Conservation (phyloP, 495 filamentous ascomycete genomes). For the Lophium mytilinum region DNA sequence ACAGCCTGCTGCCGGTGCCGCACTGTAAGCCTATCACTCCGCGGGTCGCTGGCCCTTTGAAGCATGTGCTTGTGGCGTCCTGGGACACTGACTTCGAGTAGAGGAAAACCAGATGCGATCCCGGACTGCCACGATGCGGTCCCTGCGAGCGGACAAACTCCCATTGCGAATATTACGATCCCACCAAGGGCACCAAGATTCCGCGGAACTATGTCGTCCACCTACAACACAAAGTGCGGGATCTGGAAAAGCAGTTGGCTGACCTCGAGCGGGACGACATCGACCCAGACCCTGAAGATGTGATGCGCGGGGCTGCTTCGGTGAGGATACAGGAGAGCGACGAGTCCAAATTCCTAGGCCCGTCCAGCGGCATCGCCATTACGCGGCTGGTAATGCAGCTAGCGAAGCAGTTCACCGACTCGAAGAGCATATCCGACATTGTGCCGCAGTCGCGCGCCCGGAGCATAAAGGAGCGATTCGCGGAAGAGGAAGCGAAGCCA, state of each 20-base stretch:
- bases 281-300: slow-evolving; percentile 59
- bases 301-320: slow-evolving; percentile 72
- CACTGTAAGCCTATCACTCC: slow-evolving; percentile 49
- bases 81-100: slow-evolving; percentile 28
- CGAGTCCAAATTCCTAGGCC: slow-evolving; percentile 79
- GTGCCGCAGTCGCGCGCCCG: slow-evolving; percentile 60
- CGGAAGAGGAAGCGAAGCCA: slow-evolving; percentile 49
- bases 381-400: slow-evolving; percentile 90
- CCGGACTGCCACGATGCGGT: slow-evolving; percentile 79
- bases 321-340: slow-evolving; percentile 74
- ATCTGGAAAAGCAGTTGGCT: slow-evolving; percentile 65
- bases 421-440: slow-evolving; percentile 78
- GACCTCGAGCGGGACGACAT: slow-evolving; percentile 55
- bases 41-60: too few species aligned
- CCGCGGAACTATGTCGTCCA: slow-evolving; percentile 80
- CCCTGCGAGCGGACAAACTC: slow-evolving; percentile 87
- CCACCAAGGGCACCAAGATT: slow-evolving; percentile 66
- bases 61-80: too few species aligned
- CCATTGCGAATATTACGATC: slow-evolving; percentile 88
- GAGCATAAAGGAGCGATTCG: slow-evolving; percentile 50
- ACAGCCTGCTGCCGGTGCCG: slow-evolving; percentile 82
- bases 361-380: slow-evolving; percentile 90
- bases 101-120: slow-evolving; percentile 93
- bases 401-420: slow-evolving; percentile 77
- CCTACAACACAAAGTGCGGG: slow-evolving; percentile 72